Evolutionary conservation across 192 early-diverging fungal genomes (phyloP), one percentile per base, ranked within the genome.

Genomic region (Lunasporangiospora selenospora): DNA sequence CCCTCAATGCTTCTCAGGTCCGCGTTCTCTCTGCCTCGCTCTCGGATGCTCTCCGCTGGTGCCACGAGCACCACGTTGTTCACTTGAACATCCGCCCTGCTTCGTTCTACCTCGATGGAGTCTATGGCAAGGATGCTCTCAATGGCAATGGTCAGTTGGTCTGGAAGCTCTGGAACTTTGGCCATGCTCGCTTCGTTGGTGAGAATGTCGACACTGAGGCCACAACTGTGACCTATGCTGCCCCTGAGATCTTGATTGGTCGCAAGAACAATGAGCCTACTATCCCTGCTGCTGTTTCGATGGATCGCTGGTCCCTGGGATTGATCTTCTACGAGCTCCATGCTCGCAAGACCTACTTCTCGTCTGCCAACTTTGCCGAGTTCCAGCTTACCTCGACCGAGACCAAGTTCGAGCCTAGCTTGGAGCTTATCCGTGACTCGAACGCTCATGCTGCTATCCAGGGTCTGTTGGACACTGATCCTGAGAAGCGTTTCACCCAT

Each of bases 101-200:
- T 19, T 63, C 60, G 30, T 73, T 73, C 69, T 73, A 63, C 54
- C 59, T 73, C n/a, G 69, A 58, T 19, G 67, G 67, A 40, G 53
- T 62, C 41, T 48, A 58, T 29, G 60, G 67, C 10, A 37, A 39
- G 29, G 69, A 73, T 51, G 46, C 50, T 21, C 43, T 13, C 19
- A 36, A 63, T 16, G 52, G 40, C 24, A 53, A 51, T 37, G 69
- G 69, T 24, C 60, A 62, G 33, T 53, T 63, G 69, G 34, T 63
- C 48, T 73, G 69, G 69, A 73, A 73, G 69, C 69, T 73, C 48
- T 73, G 69, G 69, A 73, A 73, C 69, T 73, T 73, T 58, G 69
- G 69, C 8, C 69, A 73, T 44, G 69, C 69, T 32, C 69, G 69
- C 60, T 73, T 73, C 19, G 69, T 73, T 15, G 69, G 69, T 12